Evolutionary conservation across 2,329 filamentous ascomycete species (phyloP).

Genomic region (Curvularia eragrostidis): DNA sequence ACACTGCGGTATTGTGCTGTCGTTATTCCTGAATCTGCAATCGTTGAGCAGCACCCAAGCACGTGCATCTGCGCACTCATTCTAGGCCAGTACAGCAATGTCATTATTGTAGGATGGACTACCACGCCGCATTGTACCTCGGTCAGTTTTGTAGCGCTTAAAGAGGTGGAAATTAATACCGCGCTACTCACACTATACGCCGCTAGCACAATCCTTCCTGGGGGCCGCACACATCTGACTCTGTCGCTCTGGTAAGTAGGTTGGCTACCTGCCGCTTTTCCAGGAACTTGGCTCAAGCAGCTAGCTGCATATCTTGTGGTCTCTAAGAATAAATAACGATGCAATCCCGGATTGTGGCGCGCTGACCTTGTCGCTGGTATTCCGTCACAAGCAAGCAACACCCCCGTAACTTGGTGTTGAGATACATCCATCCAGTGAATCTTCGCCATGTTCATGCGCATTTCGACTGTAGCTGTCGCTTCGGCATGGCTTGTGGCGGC

Average conservation of each 20-base stretch:
- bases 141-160: conserved; percentile 9
- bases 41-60: neutral
- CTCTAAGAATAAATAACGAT: conserved; percentile 16
- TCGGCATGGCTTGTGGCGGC: conserved; percentile 34
- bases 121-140: conserved; percentile 1
- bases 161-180: conserved; percentile 4
- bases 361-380: conserved; percentile 19
- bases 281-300: conserved; percentile 3
- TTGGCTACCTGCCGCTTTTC: conserved; percentile 5
- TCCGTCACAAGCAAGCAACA: conserved; percentile 13
- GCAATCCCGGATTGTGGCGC: conserved; percentile 4
- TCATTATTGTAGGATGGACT: neutral
- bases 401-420: conserved; percentile 11
- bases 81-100: neutral
- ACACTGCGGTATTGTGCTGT: neutral
- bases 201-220: conserved; percentile 11
- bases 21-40: neutral
- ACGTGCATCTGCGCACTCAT: neutral
- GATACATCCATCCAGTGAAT: conserved; percentile 10
- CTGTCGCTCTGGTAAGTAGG: conserved; percentile 10
- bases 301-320: conserved; percentile 8
- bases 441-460: conserved; percentile 37
- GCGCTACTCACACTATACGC: conserved; percentile 6
- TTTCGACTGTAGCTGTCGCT: conserved; percentile 31
- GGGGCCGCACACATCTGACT: conserved; percentile 6